Base-by-base conservation (phyloP, 225 moss, liverwort and hornwort species). In the Ulota crispa region DNA sequence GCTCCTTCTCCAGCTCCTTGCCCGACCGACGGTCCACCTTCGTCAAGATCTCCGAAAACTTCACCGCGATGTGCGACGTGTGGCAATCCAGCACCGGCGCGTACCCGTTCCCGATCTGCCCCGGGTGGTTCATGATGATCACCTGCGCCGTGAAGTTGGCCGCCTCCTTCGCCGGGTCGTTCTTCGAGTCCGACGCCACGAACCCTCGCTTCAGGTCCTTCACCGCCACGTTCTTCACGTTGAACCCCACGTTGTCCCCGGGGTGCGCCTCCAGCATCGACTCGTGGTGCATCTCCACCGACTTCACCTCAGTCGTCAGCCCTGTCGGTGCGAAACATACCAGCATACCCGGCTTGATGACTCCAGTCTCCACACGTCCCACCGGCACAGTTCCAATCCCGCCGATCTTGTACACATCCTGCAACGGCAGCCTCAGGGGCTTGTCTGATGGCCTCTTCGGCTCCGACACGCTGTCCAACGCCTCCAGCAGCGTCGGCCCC, bases 391-490 rank as follows among this genome's bases (percentile, higher is more conserved):
- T 88, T 54, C 90, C 88, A 14, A 91, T 92, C 9, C 92, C 92
- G 4, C 92, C 92, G 0, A 92, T 90, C 90, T 92, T 92, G 90
- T 89, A 92, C 36, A 92, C 92, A 32, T 92, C 92, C 89, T 92
- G 92, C 0, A 92, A 76, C 1, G 90, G 92, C 6, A 92, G 77
- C 0, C 91, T 72, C 64, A 92, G 73, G 0, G 91, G 91, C 87
- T 92, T 92, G 89, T 91, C 91, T 0, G 89, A 89, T 4, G 91
- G 91, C 71, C 91, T 74, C 91, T 89, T 91, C 12, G 91, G 91
- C 89, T 90, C 90, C 0, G 86, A 86, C 31, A 89, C 83, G 31
- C 34, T 70, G 84, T 90, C 92, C 70, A 89, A 11, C 1, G 90
- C 92, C 28, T 92, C 92, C 73, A 90, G 36, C 32, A 92, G 86